These are phyloP conservation scores for Fragilaria crotonensis DNA, from an alignment of 108 stramenopile genomes.

Conservation along the genomic window DNA sequence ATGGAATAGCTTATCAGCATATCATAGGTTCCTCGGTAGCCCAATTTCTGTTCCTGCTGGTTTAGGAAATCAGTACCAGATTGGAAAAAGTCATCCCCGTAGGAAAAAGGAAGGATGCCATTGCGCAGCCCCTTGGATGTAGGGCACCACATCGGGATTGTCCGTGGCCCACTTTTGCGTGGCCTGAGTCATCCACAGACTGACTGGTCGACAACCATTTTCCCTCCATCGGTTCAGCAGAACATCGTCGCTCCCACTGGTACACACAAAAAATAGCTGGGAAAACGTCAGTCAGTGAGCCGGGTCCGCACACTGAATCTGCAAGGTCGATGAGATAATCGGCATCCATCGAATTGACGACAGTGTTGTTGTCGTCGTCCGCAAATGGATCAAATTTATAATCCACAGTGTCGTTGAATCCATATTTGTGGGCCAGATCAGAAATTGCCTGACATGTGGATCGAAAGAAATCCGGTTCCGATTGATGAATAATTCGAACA, in stretches of 20 bases:
- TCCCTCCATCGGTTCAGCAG: slow-evolving; percentile 19
- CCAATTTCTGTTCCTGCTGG: slow-evolving; percentile 9
- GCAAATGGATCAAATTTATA: slow-evolving; percentile 27
- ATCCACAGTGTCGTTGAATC: slow-evolving; percentile 16
- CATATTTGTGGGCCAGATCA: slow-evolving; percentile 7
- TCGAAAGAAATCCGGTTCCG: slow-evolving; percentile 33
- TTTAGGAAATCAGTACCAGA: slow-evolving; percentile 22
- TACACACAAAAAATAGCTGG: slow-evolving; percentile 41
- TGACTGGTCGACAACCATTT: slow-evolving; percentile 28
- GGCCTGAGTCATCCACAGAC: slow-evolving; percentile 33
- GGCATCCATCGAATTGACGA: slow-evolving; percentile 22
- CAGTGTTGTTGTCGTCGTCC: slow-evolving; percentile 23
- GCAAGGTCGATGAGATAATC: slow-evolving; percentile 24
- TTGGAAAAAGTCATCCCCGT: slow-evolving; percentile 35
- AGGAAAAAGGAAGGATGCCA: slow-evolving; percentile 39
- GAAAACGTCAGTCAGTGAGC: slow-evolving; percentile 4
- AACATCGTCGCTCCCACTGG: slow-evolving; percentile 23
- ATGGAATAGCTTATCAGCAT: slow-evolving; percentile 31
- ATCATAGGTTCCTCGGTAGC: slow-evolving; percentile 27
- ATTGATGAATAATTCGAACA: slow-evolving; percentile 25
- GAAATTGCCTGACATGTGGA: slow-evolving; percentile 36
- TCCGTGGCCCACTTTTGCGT: slow-evolving; percentile 36
- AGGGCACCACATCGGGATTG: slow-evolving; percentile 20
- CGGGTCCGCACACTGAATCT: slow-evolving; percentile 25
- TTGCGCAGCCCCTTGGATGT: slow-evolving; percentile 40